Percentiles rank a stretch among this genome's conserved stretches.
phyloP scores from a whole-genome alignment of 2,329 filamentous ascomycete genomes.

The Alternaria sp. region DNA sequence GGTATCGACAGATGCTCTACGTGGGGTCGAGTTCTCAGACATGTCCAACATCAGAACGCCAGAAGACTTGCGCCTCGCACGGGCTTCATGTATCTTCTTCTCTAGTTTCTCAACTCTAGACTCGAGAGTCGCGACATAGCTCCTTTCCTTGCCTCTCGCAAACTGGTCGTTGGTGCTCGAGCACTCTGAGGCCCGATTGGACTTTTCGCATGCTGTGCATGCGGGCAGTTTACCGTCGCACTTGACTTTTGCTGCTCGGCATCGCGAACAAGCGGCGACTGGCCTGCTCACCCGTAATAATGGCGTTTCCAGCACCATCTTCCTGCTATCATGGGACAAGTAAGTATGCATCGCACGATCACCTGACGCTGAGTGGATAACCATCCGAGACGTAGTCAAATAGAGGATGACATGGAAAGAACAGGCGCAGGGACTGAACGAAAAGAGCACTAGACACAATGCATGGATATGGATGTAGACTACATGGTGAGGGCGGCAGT shows the following conservation, averaged over 20 bases:
- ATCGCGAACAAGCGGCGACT: constrained; percentile 81
- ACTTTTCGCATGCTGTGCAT: constrained; percentile 94
- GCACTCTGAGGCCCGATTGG: constrained; percentile 85
- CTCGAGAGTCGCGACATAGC: constrained; percentile 96
- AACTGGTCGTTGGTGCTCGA: constrained; percentile 97
- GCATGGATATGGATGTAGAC: not conserved
- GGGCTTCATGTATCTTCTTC: constrained; percentile 71
- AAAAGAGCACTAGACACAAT: not conserved
- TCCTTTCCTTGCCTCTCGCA: constrained; percentile 92
- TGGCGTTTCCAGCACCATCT: constrained; percentile 64
- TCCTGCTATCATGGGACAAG: constrained; percentile 22
- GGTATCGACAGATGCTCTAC: constrained; percentile 53
- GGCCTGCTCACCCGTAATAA: constrained; percentile 78
- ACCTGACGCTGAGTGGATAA: not conserved
- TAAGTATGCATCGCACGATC: constrained; percentile 9
- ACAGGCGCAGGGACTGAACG: not conserved
- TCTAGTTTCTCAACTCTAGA: constrained; percentile 89
- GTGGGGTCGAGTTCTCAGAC: constrained; percentile 62
- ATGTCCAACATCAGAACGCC: constrained; percentile 72
- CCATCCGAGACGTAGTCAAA: not conserved
- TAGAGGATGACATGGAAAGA: not conserved
- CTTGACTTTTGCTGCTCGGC: constrained; percentile 93
- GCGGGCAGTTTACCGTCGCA: constrained; percentile 96
- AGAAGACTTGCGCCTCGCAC: constrained; percentile 76
- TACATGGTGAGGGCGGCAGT: constrained; percentile 13